Conservation (phyloP, 768 basidiomycete genomes). For the Dacryopinax primogenitus region DNA sequence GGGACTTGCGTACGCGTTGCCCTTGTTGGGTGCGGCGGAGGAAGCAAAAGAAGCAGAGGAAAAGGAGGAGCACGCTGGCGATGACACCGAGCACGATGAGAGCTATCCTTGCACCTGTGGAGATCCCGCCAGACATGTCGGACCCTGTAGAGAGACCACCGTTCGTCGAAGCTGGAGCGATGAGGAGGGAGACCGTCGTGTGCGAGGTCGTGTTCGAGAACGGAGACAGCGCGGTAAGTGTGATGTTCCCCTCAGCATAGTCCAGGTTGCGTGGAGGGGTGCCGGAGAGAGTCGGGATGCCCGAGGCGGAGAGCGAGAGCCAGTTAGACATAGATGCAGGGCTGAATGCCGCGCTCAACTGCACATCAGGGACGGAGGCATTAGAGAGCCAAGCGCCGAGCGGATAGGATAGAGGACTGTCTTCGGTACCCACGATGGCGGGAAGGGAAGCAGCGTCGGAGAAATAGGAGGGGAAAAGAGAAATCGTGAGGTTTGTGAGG, state of each 20-base stretch:
- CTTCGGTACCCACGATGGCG: slow-evolving; percentile 41
- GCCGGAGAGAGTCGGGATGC: slow-evolving; percentile 39
- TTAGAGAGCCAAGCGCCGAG: slow-evolving; percentile 47
- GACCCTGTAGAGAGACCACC: slow-evolving; percentile 33
- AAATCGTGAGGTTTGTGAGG: slow-evolving; percentile 49
- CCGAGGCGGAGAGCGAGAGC: slow-evolving; percentile 39
- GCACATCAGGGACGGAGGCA: slow-evolving; percentile 29
- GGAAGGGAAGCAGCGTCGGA: slow-evolving; percentile 41
- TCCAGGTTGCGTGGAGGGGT: slow-evolving; percentile 33
- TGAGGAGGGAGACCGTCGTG: slow-evolving; percentile 40
- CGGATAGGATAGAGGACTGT: slow-evolving; percentile 39
- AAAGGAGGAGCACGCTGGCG: slow-evolving; percentile 37
- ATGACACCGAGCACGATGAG: slow-evolving; percentile 41
- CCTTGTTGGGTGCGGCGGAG: background rate
- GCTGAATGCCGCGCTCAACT: slow-evolving; percentile 43
- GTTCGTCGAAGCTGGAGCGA: slow-evolving; percentile 31
- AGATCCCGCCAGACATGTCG: slow-evolving; percentile 38
- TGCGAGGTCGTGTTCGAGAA: slow-evolving; percentile 61
- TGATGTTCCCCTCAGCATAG: slow-evolving; percentile 28
- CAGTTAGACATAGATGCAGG: slow-evolving; percentile 36
- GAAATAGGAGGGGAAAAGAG: slow-evolving; percentile 64
- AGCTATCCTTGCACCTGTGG: slow-evolving; percentile 51
- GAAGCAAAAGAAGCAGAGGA: background rate
- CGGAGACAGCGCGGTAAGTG: slow-evolving; percentile 55
- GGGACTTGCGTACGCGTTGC: background rate